Percentiles rank a stretch among this genome's conserved stretches.
These are phyloP conservation scores for Rhodotorula sp. DNA, from an alignment of 1,284 basidiomycete species.

Conservation along the genomic window DNA sequence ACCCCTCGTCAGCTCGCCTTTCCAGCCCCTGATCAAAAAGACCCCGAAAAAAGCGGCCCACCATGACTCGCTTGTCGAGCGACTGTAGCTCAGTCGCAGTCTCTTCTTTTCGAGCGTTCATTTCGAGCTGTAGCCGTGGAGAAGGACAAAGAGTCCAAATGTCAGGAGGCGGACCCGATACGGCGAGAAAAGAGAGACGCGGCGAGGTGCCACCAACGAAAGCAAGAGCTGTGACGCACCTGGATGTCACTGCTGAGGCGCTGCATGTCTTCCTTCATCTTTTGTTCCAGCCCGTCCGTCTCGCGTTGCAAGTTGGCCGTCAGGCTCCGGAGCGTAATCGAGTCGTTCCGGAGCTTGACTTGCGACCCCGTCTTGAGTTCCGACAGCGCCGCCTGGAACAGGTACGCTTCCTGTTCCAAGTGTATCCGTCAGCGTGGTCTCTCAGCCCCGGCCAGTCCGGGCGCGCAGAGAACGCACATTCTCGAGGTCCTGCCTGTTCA, in stretches of 20 bases:
- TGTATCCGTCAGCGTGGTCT: slow-evolving; percentile 15
- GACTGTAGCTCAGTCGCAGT: slow-evolving; percentile 81
- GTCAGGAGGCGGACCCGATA: not conserved
- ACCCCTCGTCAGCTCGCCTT: not conserved
- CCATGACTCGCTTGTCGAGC: slow-evolving; percentile 86
- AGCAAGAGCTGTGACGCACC: slow-evolving; percentile 7
- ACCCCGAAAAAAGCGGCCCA: slow-evolving; percentile 46
- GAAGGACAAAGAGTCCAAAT: too few relatives aligned
- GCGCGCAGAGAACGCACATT: slow-evolving; percentile 62
- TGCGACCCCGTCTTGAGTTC: slow-evolving; percentile 86
- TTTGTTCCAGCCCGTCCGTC: slow-evolving; percentile 79
- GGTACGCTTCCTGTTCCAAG: slow-evolving; percentile 76
- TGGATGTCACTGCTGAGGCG: slow-evolving; percentile 80
- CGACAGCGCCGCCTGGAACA: slow-evolving; percentile 88
- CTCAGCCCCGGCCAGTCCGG: too few relatives aligned
- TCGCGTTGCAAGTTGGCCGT: slow-evolving; percentile 78
- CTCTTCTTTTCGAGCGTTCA: slow-evolving; percentile 91
- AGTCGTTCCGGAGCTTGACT: slow-evolving; percentile 80
- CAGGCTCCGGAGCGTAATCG: slow-evolving; percentile 70
- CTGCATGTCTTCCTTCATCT: slow-evolving; percentile 89
- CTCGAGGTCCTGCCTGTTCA: slow-evolving; percentile 81
- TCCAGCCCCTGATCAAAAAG: too few relatives aligned
- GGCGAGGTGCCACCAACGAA: too few relatives aligned
- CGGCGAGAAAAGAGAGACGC: not conserved
- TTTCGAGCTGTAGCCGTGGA: slow-evolving; percentile 77